Evolutionary conservation across 495 filamentous ascomycete genomes (phyloP).

Genomic region (Acidomyces sp.): DNA sequence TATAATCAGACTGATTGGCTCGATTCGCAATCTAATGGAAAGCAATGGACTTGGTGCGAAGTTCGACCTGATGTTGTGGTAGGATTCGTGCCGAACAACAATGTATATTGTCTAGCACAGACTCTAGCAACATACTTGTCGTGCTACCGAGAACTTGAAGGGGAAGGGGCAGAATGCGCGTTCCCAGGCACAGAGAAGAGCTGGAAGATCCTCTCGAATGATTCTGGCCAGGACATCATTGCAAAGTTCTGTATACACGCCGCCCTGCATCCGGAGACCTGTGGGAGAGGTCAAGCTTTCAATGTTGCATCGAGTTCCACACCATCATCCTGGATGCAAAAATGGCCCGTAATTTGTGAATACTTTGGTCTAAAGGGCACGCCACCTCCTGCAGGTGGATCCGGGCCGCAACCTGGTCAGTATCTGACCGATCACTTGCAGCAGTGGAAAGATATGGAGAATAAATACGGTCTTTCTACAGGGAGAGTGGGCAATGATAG

Average conservation of each 20-base stretch:
- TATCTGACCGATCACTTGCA: conserved; percentile 26
- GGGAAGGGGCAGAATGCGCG: conserved; percentile 21
- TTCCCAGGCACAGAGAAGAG: conserved; percentile 29
- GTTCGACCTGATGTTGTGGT: conserved; percentile 37
- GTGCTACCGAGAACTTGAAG: conserved; percentile 28
- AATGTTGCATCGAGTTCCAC: conserved; percentile 29
- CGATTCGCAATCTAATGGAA: conserved; percentile 25
- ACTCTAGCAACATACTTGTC: conserved; percentile 31
- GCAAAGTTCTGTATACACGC: conserved; percentile 32
- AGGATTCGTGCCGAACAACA: conserved; percentile 32
- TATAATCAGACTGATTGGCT: conserved; percentile 35
- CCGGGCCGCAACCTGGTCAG: conserved; percentile 24
- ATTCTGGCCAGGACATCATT: conserved; percentile 33
- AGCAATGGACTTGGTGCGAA: conserved; percentile 35
- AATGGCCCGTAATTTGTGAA: conserved; percentile 28
- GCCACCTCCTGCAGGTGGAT: conserved; percentile 19
- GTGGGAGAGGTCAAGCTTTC: conserved; percentile 24
- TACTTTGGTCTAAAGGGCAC: conserved; percentile 32
- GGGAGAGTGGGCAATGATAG: conserved; percentile 27
- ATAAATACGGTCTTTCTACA: conserved; percentile 26
- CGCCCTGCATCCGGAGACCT: conserved; percentile 20
- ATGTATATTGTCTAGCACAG: conserved; percentile 34
- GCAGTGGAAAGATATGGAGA: conserved; percentile 28
- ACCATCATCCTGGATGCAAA: conserved; percentile 25
- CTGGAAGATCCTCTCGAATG: conserved; percentile 24